phyloP scores from a whole-genome alignment of 768 basidiomycete species.

The Podaxis sp. region DNA sequence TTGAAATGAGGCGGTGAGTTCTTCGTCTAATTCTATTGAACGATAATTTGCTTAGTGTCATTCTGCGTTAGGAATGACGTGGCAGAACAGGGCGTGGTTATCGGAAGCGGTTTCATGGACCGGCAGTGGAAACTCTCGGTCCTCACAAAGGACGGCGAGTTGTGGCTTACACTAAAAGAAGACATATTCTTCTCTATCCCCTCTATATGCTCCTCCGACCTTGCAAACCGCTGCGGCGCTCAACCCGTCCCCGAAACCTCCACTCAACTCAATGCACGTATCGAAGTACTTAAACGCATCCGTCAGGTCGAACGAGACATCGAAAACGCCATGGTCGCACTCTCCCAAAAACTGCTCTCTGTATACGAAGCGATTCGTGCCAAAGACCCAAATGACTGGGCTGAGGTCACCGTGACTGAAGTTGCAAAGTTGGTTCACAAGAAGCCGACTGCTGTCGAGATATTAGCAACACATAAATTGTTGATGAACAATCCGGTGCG shows the following conservation, averaged over 20 bases:
- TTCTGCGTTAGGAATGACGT: slow-evolving; percentile 26
- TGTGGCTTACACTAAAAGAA: slow-evolving; percentile 45
- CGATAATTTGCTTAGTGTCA: not conserved
- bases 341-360: slow-evolving; percentile 28
- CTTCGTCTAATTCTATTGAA: not conserved
- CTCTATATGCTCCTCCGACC: slow-evolving; percentile 44
- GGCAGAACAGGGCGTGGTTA: slow-evolving; percentile 28
- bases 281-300: slow-evolving; percentile 61
- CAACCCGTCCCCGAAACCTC: slow-evolving; percentile 26
- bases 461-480: slow-evolving; percentile 61
- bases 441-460: slow-evolving; percentile 31
- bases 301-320: slow-evolving; percentile 50
- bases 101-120: slow-evolving; percentile 24
- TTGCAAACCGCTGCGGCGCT: slow-evolving; percentile 49
- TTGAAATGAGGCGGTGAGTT: slow-evolving; percentile 47
- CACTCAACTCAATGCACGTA: slow-evolving; percentile 54
- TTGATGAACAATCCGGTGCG: slow-evolving; percentile 54
- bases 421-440: slow-evolving; percentile 46
- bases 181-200: slow-evolving; percentile 68
- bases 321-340: slow-evolving; percentile 34
- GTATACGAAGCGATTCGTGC: slow-evolving; percentile 49
- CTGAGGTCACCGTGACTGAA: slow-evolving; percentile 50
- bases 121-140: slow-evolving; percentile 19
- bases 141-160: slow-evolving; percentile 50
- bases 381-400: slow-evolving; percentile 51